phyloP scores from a whole-genome alignment of 345 rosid species.

The Passiflora organensis region DNA sequence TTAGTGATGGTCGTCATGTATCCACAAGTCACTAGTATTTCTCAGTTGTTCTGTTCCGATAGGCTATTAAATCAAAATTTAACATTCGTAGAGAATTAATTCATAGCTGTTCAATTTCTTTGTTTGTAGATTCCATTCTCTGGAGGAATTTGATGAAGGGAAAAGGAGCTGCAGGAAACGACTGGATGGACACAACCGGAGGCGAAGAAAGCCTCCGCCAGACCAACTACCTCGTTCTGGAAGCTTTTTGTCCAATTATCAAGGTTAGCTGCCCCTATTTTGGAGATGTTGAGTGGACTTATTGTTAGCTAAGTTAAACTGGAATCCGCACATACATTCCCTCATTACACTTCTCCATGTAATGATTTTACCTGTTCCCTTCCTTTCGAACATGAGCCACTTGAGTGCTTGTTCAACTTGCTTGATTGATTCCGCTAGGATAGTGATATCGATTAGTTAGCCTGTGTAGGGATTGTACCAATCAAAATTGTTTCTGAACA shows the following conservation, averaged over 20 bases:
- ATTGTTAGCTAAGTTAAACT: too few relatives aligned
- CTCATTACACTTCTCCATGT: too few relatives aligned
- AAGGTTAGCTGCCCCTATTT: slow-evolving; percentile 32
- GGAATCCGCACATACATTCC: too few relatives aligned
- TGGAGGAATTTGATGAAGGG: slow-evolving; percentile 57
- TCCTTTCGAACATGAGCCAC: neutral
- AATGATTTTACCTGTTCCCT: too few relatives aligned
- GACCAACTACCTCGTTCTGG: slow-evolving; percentile 27
- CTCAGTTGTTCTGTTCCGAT: too few relatives aligned
- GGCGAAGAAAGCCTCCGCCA: slow-evolving; percentile 49
- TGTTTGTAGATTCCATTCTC: slow-evolving; percentile 39
- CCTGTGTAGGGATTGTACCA: too few relatives aligned
- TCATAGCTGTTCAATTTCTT: neutral
- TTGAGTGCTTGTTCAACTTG: slow-evolving; percentile 12
- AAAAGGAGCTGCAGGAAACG: slow-evolving; percentile 60
- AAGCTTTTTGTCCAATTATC: slow-evolving; percentile 31
- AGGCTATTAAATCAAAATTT: too few relatives aligned
- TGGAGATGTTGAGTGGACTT: neutral
- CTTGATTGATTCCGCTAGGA: neutral
- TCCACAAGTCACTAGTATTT: too few relatives aligned
- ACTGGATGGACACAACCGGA: slow-evolving; percentile 51
- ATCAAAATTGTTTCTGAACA: too few relatives aligned
- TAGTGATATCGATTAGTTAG: slow-evolving; percentile 9
- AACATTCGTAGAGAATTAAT: neutral
- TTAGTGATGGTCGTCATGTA: too few relatives aligned